A percentile compares a stretch with the other conserved stretches of the same genome.
Evolutionary conservation across 129 eudicot genomes (phyloP).

Genomic region (Helichrysum umbraculigerum): DNA sequence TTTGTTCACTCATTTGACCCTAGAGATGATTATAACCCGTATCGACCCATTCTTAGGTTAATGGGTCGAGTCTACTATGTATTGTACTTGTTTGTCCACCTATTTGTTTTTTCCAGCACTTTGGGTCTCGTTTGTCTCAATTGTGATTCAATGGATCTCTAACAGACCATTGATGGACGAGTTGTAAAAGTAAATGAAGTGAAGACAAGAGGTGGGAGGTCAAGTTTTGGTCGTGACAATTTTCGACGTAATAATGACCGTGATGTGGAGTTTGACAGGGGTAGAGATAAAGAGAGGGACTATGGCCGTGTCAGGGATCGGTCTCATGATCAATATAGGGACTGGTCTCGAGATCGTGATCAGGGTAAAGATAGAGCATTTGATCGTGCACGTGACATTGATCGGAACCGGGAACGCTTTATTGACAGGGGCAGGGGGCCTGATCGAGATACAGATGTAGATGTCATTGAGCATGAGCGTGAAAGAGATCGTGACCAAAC

Average conservation of each 20-base stretch:
- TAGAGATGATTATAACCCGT: background rate
- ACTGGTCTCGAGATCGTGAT: conserved; percentile 68
- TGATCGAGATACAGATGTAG: conserved; percentile 41
- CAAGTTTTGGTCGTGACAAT: conserved; percentile 61
- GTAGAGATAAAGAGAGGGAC: conserved; percentile 49
- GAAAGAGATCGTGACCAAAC: conserved; percentile 44
- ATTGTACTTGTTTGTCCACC: background rate
- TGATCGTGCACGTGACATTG: conserved; percentile 52
- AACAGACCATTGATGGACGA: conserved; percentile 78
- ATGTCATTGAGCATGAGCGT: conserved; percentile 39
- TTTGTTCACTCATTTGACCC: background rate
- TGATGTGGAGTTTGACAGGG: conserved; percentile 45
- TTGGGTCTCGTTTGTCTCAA: background rate
- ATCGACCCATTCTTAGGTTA: too few relatives aligned
- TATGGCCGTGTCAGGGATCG: conserved; percentile 49
- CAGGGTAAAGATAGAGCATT: conserved; percentile 57
- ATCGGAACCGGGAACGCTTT: conserved; percentile 47
- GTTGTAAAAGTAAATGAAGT: conserved; percentile 82
- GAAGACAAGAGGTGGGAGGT: conserved; percentile 58
- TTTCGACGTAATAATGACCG: conserved; percentile 57
- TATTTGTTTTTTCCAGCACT: background rate
- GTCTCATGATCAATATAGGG: conserved; percentile 52
- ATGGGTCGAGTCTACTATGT: background rate
- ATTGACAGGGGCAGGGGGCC: conserved; percentile 49
- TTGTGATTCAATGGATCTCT: conserved; percentile 23